Conservation (phyloP, 1,139 yeast species). For the Williopsis jadinii region DNA sequence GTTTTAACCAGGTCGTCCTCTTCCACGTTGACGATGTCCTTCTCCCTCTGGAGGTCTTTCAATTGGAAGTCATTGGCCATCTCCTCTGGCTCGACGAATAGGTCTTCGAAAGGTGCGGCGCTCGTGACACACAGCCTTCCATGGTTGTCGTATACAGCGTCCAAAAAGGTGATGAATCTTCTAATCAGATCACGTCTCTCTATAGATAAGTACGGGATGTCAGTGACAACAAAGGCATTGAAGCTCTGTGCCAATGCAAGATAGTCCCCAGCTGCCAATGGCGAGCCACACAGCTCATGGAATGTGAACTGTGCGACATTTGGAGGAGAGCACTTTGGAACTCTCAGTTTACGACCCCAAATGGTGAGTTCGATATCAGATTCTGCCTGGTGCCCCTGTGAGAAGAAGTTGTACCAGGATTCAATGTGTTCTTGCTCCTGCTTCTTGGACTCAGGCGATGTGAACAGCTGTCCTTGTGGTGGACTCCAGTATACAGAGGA, state of each 20-base stretch:
- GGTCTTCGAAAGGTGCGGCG: slow-evolving; percentile 74
- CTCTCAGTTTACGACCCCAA: slow-evolving; percentile 81
- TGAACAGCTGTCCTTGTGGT: slow-evolving; percentile 51
- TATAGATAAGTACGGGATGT: slow-evolving; percentile 78
- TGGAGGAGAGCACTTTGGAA: slow-evolving; percentile 73
- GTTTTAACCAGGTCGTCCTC: slow-evolving; percentile 56
- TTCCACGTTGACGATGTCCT: slow-evolving; percentile 10
- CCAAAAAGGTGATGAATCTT: slow-evolving; percentile 86
- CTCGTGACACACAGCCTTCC: slow-evolving; percentile 85
- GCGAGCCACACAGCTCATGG: slow-evolving; percentile 75
- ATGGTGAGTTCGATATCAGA: slow-evolving; percentile 43
- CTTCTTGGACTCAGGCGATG: slow-evolving; percentile 41
- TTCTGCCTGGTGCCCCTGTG: slow-evolving; percentile 44
- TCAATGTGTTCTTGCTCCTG: slow-evolving; percentile 58
- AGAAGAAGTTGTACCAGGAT: slow-evolving; percentile 75
- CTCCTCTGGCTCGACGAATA: slow-evolving; percentile 81
- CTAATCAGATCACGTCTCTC: slow-evolving; percentile 78
- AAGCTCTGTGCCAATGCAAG: slow-evolving; percentile 73
- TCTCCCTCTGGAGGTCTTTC: slow-evolving; percentile 10
- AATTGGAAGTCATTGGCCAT: slow-evolving; percentile 51
- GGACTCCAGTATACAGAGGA: slow-evolving; percentile 79
- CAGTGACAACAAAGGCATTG: slow-evolving; percentile 77
- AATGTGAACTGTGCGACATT: slow-evolving; percentile 87
- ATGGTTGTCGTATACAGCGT: slow-evolving; percentile 89
- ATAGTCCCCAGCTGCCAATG: slow-evolving; percentile 95